phyloP scores from a whole-genome alignment of 164 flowering plant species.

The Chloranthus sessilifolius region DNA sequence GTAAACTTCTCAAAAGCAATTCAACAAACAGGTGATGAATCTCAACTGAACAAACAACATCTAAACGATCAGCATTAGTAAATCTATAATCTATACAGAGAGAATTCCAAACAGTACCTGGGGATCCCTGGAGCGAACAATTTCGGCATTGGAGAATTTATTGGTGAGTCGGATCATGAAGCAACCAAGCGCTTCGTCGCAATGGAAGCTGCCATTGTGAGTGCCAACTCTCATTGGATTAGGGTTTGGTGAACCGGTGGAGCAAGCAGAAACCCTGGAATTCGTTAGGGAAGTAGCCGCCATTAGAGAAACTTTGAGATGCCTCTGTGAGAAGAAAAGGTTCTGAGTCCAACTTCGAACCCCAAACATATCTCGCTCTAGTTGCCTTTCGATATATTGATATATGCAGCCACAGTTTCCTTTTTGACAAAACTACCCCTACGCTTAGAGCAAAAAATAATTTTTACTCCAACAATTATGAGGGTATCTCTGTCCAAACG shows the following conservation, averaged over 20 bases:
- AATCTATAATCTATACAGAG: no score
- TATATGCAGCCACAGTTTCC: no score
- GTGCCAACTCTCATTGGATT: slow-evolving; percentile 73
- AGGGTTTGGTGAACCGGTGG: slow-evolving; percentile 24
- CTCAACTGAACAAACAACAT: no score
- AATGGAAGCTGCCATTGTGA: slow-evolving; percentile 97
- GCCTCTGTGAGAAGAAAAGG: slow-evolving; percentile 16
- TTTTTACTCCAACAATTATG: no score
- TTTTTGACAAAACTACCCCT: no score
- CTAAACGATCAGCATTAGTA: no score
- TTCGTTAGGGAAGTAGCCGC: slow-evolving; percentile 8
- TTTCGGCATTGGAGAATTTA: slow-evolving; percentile 60
- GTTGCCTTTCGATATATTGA: background rate
- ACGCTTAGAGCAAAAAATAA: no score
- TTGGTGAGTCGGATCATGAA: slow-evolving; percentile 91
- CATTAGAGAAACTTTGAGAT: slow-evolving; percentile 16
- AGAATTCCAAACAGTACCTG: slow-evolving; percentile 47
- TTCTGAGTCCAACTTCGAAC: slow-evolving; percentile 18
- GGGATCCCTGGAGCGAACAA: slow-evolving; percentile 78
- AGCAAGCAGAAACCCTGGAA: slow-evolving; percentile 24
- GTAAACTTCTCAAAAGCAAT: background rate
- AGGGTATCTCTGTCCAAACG: no score
- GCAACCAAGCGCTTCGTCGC: slow-evolving; percentile 98
- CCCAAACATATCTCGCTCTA: slow-evolving; percentile 13
- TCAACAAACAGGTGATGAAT: no score